Conservation (phyloP, 176 grass and related monocot species). For the Zizania latifolia region DNA sequence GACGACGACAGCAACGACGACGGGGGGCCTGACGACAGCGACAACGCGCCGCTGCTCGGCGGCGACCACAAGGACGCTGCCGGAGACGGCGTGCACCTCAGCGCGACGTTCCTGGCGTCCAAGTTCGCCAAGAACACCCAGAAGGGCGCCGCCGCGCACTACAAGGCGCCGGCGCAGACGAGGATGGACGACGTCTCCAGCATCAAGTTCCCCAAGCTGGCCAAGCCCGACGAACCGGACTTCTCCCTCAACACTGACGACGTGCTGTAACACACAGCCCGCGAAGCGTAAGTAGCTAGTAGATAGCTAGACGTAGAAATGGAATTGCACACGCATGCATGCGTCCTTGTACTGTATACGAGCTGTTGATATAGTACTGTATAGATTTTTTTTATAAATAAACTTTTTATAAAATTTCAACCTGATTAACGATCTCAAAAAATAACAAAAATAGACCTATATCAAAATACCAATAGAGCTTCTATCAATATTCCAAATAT, state of each 20-base stretch:
- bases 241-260: slow-evolving; percentile 67
- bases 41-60: slow-evolving; percentile 42
- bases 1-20: neutral
- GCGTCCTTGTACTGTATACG: too few relatives aligned
- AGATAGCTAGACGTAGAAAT: too few relatives aligned
- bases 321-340: too few relatives aligned
- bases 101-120: slow-evolving; percentile 56
- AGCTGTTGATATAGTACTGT: too few relatives aligned
- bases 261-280: slow-evolving; percentile 42
- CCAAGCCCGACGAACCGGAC: slow-evolving; percentile 88
- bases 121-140: slow-evolving; percentile 92
- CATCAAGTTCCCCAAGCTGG: slow-evolving; percentile 73
- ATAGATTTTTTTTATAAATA: too few relatives aligned
- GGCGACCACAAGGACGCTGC: neutral
- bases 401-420: too few relatives aligned
- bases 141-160: slow-evolving; percentile 29
- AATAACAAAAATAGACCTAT: too few relatives aligned
- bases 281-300: too few relatives aligned
- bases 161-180: slow-evolving; percentile 14
- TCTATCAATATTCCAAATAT: too few relatives aligned
- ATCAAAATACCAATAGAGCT: too few relatives aligned
- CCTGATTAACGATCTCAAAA: too few relatives aligned
- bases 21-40: neutral
- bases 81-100: slow-evolving; percentile 26
- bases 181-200: slow-evolving; percentile 37